Evolutionary conservation across 345 rosid species (phyloP).

Genomic region (Hevea brasiliensis): DNA sequence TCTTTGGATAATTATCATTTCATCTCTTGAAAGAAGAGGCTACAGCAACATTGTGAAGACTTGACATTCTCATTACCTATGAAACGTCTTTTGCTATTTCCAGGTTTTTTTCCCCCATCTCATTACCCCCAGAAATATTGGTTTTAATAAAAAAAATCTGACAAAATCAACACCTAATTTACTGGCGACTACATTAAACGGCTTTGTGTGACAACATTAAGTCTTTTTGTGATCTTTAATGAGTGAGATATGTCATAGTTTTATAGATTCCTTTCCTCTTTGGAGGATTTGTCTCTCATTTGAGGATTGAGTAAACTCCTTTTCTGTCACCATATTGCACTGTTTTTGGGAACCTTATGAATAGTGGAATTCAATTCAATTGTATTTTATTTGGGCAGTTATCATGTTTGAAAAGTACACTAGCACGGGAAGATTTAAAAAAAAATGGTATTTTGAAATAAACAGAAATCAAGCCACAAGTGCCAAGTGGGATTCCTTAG

Average conservation of each 20-base stretch:
- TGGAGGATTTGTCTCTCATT: neutral
- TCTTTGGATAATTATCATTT: neutral
- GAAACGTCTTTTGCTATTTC: neutral
- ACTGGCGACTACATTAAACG: neutral
- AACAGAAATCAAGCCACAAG: no score
- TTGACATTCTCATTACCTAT: neutral
- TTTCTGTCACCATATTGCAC: neutral
- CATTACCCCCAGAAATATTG: neutral
- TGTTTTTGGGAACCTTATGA: neutral
- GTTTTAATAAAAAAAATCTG: neutral
- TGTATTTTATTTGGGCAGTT: no score
- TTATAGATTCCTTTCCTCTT: neutral
- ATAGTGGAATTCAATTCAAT: no score
- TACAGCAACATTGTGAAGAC: neutral
- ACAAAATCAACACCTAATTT: neutral
- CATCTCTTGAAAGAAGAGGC: neutral
- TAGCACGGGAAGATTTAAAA: no score
- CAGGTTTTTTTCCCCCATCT: no score
- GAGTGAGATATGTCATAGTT: no score
- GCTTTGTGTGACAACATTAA: neutral
- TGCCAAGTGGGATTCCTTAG: no score
- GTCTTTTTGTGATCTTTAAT: neutral
- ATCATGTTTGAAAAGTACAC: no score
- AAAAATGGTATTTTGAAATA: no score
- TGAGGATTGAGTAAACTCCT: neutral